These are phyloP conservation scores for Plasmodium sp. DNA, from an alignment of 169 alveolate genomes.

Conservation along the genomic window DNA sequence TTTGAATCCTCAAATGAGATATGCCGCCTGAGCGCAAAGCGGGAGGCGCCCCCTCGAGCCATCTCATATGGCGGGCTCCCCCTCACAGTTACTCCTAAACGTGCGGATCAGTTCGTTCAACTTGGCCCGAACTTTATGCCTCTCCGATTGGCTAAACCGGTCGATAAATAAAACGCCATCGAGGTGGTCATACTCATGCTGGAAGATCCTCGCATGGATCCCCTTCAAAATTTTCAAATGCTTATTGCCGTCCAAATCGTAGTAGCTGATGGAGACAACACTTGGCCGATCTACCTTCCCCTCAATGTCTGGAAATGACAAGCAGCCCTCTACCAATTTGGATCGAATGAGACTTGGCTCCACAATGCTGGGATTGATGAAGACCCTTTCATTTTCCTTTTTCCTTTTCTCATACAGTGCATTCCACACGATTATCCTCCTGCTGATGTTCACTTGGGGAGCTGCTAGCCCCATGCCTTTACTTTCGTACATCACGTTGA, in stretches of 20 bases:
- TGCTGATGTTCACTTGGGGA: constrained; percentile 73
- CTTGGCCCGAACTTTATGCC: constrained; percentile 20
- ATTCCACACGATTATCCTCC: constrained; percentile 70
- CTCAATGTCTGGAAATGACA: constrained; percentile 69
- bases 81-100: constrained; percentile 22
- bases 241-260: constrained; percentile 29
- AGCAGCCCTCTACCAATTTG: constrained; percentile 51
- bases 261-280: constrained; percentile 32
- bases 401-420: constrained; percentile 35
- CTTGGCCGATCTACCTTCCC: constrained; percentile 69
- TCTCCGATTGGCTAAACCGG: constrained; percentile 38
- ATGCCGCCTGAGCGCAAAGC: background rate
- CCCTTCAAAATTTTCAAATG: constrained; percentile 63
- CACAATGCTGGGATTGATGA: constrained; percentile 61
- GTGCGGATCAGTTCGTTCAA: constrained; percentile 34
- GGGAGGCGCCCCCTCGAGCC: background rate
- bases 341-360: constrained; percentile 9
- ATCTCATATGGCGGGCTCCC: constrained; percentile 15
- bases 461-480: constrained; percentile 77
- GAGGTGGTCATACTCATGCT: constrained; percentile 75
- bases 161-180: constrained; percentile 73
- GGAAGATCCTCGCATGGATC: constrained; percentile 67
- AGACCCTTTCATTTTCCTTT: constrained; percentile 34
- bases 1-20: background rate
- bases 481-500: constrained; percentile 53